Evolutionary conservation across 352 stramenopile species (phyloP), one percentile per base, ranked within the genome.

Genomic region (Aphanomyces euteiches): DNA sequence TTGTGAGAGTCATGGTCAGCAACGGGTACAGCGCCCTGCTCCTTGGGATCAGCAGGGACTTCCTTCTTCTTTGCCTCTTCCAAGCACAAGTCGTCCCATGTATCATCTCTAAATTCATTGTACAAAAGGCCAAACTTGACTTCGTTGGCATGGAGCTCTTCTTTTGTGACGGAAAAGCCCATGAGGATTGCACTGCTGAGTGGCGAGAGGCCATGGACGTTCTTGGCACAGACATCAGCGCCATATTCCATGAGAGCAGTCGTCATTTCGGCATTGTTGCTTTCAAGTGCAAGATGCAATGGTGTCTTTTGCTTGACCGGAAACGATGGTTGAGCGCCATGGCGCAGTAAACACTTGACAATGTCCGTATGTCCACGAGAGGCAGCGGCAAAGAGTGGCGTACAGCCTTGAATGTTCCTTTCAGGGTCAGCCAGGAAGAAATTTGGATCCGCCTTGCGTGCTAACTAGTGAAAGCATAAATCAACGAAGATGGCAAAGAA

Each of bases 231-330:
- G 4, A 88, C 74, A 7, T 81, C 63, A 0, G 78, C 82, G 19
- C 78, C 73, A 41, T 83, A 67, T 5, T 79, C 66, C 0, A 93
- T 71, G 34, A 93, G 53, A 7, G 83, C 21, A 5, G 69, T 73
- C 2, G 75, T 72, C 12, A 84, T 82, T 7, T 73, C 74, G 12
- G 75, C 50, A 59, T 90, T 79, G 6, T 78, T 76, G 2, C 75
- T 72, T 41, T 84, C 67, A 2, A 91, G 78, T 34, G 85, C 83
- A 50, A 78, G 86, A 64, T 86, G 73, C 37, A 93, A 63, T 5
- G 85, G 74, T 0, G 85, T 91, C 66, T 85, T 88, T 48, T 48
- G 8, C 21, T 10, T 5, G 10, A 41, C 5, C 12, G 64, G 5
- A 13, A 59, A 58, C 28, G 63, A 69, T 12, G 47, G 2, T 2